Conservation (phyloP, 306 rosid species). For the Acacia melanoxylon region DNA sequence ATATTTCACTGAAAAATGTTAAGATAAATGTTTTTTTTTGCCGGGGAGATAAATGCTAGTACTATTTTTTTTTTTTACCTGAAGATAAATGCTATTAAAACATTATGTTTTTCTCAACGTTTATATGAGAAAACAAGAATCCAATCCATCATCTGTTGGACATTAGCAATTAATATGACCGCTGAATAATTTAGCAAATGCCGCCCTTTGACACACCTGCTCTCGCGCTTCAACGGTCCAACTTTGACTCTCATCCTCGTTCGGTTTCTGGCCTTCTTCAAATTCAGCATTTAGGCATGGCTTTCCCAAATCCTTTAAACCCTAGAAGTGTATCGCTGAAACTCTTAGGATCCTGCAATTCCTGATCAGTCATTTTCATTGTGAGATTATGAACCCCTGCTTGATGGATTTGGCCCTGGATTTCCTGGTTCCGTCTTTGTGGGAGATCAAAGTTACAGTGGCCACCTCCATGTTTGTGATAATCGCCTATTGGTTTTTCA, state of each 20-base stretch:
- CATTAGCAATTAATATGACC: background rate
- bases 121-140: no score
- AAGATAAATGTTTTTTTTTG: no score
- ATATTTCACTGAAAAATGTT: no score
- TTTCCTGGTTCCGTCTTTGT: constrained; percentile 67
- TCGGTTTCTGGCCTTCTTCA: constrained; percentile 21
- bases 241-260: constrained; percentile 46
- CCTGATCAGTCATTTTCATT: constrained; percentile 18
- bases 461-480: constrained; percentile 73
- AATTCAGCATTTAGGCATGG: constrained; percentile 38
- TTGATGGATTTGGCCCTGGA: constrained; percentile 54
- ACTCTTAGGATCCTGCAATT: background rate
- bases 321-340: constrained; percentile 24
- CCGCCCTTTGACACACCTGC: constrained; percentile 27
- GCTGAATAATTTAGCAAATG: constrained; percentile 3
- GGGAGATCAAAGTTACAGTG: constrained; percentile 85
- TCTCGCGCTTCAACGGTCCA: constrained; percentile 64
- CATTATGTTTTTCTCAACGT: background rate
- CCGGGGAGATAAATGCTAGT: no score
- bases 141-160: background rate
- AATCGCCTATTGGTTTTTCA: constrained; percentile 64
- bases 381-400: constrained; percentile 18
- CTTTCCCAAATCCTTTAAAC: constrained; percentile 42
- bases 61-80: no score
- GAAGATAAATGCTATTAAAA: background rate